Conservation (phyloP, 2,329 filamentous ascomycete genomes). For the Endocalyx cinctus region DNA sequence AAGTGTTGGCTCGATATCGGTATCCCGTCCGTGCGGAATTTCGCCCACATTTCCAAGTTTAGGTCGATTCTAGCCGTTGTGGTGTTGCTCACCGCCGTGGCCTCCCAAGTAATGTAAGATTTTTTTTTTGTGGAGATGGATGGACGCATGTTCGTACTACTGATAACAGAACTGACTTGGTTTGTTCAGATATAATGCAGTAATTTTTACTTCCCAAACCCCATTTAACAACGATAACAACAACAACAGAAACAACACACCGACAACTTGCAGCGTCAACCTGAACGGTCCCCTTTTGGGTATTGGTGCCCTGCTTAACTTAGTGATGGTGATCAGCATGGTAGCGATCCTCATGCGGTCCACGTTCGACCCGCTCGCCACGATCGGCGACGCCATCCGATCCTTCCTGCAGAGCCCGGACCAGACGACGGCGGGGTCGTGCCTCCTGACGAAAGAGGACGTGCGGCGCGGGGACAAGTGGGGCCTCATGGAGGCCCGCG, state of each 20-base stretch:
- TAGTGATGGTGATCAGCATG: slow-evolving; percentile 22
- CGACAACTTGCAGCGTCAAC: slow-evolving; percentile 32
- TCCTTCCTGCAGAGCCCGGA: slow-evolving; percentile 26
- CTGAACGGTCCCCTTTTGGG: slow-evolving; percentile 41
- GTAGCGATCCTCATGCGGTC: slow-evolving; percentile 19
- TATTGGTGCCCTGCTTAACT: slow-evolving; percentile 27
- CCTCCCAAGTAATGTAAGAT: slow-evolving; percentile 46
- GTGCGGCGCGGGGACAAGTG: slow-evolving; percentile 39
- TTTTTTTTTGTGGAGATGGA: too few species aligned
- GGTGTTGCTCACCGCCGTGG: slow-evolving; percentile 37
- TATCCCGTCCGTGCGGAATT: slow-evolving; percentile 47
- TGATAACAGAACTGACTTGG: too few species aligned
- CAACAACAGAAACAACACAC: too few species aligned
- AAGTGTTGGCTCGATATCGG: slow-evolving; percentile 50
- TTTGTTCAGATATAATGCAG: slow-evolving; percentile 45
- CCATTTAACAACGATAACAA: slow-evolving; percentile 17
- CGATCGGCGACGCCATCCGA: slow-evolving; percentile 27
- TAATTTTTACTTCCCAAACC: slow-evolving; percentile 40
- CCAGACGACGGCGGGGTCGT: slow-evolving; percentile 30
- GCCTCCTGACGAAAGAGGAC: slow-evolving; percentile 43
- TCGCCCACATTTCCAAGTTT: slow-evolving; percentile 36
- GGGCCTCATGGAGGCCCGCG: slow-evolving; percentile 37
- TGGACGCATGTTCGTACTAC: too few species aligned
- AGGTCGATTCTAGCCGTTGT: slow-evolving; percentile 34
- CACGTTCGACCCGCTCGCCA: slow-evolving; percentile 25